These are phyloP conservation scores for Neurospora sp. DNA, from an alignment of 495 filamentous ascomycete species.

Conservation along the genomic window DNA sequence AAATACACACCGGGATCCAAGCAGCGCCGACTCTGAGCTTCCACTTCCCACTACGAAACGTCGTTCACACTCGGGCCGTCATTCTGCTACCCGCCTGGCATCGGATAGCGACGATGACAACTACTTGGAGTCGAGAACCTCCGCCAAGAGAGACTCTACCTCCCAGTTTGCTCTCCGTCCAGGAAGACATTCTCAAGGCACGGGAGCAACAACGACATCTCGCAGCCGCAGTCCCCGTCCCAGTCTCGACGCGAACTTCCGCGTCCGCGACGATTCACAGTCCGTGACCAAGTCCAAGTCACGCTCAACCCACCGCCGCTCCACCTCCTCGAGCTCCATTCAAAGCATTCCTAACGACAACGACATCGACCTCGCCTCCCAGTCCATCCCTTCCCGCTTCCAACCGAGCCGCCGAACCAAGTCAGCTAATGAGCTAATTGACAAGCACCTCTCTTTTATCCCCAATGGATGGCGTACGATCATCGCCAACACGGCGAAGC, in stretches of 20 bases:
- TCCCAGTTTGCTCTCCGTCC: neutral
- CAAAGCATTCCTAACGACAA: neutral
- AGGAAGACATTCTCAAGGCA: neutral
- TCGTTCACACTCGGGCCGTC: neutral
- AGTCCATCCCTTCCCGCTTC: neutral
- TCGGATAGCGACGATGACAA: neutral
- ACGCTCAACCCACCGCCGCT: neutral
- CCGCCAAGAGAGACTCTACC: neutral
- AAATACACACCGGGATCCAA: neutral
- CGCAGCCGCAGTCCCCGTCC: neutral
- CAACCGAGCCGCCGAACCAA: neutral
- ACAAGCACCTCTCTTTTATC: neutral
- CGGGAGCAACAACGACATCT: neutral
- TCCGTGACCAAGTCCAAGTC: neutral
- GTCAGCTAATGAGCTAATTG: neutral
- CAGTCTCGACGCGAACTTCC: neutral
- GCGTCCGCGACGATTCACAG: neutral
- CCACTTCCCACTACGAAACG: neutral
- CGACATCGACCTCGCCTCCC: neutral
- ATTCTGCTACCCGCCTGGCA: neutral
- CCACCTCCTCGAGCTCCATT: neutral
- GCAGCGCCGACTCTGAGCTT: neutral
- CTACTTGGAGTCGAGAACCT: neutral
- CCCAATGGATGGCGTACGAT: neutral
- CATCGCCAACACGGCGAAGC: neutral